These are phyloP conservation scores for Vanrija sp. DNA, from an alignment of 1,284 basidiomycete genomes.

Conservation along the genomic window DNA sequence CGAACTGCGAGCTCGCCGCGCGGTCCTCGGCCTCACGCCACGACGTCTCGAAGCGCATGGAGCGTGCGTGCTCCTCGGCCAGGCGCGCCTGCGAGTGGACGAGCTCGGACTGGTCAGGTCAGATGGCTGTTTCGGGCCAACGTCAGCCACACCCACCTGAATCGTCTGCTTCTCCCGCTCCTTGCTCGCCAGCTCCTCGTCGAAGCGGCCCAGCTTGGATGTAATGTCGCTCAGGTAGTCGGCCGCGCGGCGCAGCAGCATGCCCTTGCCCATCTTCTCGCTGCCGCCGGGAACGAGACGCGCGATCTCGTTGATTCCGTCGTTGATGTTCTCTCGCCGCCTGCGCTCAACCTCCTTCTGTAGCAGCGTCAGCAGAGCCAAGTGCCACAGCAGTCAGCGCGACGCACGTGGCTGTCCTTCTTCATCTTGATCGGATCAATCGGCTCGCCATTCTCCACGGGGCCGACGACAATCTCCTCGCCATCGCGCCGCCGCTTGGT, in stretches of 20 bases:
- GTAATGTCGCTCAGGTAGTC: constrained; percentile 29
- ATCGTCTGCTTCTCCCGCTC: constrained; percentile 27
- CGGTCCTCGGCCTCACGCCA: constrained; percentile 45
- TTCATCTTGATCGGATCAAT: constrained; percentile 33
- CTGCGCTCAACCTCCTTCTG: constrained; percentile 97
- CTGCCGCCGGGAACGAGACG: constrained; percentile 75
- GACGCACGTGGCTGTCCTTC: constrained; percentile 45
- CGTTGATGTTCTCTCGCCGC: constrained; percentile 88
- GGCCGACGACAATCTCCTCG: constrained; percentile 16
- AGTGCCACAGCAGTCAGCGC: too few relatives aligned
- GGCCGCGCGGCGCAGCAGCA: constrained; percentile 31
- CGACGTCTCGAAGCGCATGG: constrained; percentile 32
- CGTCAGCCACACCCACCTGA: constrained; percentile 22
- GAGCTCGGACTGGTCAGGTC: constrained; percentile 20
- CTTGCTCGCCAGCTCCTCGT: constrained; percentile 20
- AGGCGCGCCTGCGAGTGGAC: constrained; percentile 17
- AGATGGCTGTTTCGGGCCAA: not conserved
- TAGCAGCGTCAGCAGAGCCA: not conserved
- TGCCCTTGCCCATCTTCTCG: constrained; percentile 40
- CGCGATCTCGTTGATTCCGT: constrained; percentile 88
- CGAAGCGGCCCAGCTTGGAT: constrained; percentile 12
- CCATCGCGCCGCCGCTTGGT: constrained; percentile 19
- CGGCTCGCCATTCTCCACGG: constrained; percentile 25
- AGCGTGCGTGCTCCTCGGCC: constrained; percentile 30
- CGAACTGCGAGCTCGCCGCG: constrained; percentile 34